Conservation (phyloP, 2,329 filamentous ascomycete genomes). For the Dryadomyces quercus-mongolicae region DNA sequence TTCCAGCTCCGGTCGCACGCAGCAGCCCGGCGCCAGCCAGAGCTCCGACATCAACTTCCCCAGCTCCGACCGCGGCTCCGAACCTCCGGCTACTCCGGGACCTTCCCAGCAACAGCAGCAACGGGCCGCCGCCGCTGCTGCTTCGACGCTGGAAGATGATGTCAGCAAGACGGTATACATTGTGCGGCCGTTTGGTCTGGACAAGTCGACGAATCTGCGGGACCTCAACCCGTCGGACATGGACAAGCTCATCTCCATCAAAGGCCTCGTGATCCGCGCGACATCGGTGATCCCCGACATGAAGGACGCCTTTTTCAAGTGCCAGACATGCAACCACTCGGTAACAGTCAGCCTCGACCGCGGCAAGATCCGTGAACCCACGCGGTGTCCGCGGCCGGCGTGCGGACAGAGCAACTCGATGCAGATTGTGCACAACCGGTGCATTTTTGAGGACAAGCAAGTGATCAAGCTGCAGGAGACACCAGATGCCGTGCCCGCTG, state of each 20-base stretch:
- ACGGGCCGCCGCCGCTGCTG: neutral
- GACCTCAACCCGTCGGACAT: constrained; percentile 94
- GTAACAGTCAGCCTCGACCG: constrained; percentile 86
- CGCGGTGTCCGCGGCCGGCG: constrained; percentile 68
- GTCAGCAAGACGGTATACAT: constrained; percentile 72
- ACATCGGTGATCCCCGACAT: constrained; percentile 97
- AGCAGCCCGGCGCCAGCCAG: constrained; percentile 16
- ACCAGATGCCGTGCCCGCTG: constrained; percentile 84
- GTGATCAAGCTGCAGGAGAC: constrained; percentile 98
- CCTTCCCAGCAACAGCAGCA: constrained; percentile 28
- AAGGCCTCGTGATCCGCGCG: constrained; percentile 88
- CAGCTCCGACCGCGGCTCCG: constrained; percentile 61
- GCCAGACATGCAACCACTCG: constrained; percentile 83
- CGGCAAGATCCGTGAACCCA: constrained; percentile 92
- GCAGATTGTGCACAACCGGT: constrained; percentile 96
- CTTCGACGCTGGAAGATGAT: constrained; percentile 55
- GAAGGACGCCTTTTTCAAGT: constrained; percentile 98
- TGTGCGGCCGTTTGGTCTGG: constrained; percentile 79
- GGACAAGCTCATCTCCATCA: constrained; percentile 90
- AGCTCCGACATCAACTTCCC: constrained; percentile 70
- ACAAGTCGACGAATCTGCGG: constrained; percentile 78
- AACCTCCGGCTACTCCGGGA: constrained; percentile 28
- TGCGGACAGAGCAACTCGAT: constrained; percentile 88
- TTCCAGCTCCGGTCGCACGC: constrained; percentile 1
- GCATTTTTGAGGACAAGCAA: constrained; percentile 90